These are phyloP conservation scores for Globisporangium viniferum DNA, from an alignment of 352 stramenopile species.

Conservation along the genomic window DNA sequence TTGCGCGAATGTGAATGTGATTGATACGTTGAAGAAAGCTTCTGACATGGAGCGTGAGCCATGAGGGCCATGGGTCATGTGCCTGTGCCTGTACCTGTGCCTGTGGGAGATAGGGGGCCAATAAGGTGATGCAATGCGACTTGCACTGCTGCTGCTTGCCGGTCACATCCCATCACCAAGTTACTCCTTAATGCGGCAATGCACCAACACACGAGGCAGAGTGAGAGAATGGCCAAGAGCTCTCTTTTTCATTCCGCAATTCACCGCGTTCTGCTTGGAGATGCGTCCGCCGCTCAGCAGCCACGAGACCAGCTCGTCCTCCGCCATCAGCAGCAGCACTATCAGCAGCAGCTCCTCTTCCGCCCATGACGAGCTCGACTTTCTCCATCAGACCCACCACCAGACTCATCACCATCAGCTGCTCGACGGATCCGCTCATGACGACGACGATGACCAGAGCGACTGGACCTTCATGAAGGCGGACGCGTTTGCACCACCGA, in stretches of 20 bases:
- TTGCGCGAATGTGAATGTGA: not conserved
- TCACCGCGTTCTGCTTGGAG: constrained; percentile 13
- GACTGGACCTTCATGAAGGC: constrained; percentile 19
- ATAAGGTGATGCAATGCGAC: not conserved
- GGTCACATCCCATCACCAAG: not conserved
- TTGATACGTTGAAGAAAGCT: constrained; percentile 7
- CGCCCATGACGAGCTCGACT: constrained; percentile 9
- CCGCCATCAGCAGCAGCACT: constrained; percentile 3
- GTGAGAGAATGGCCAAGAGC: not conserved
- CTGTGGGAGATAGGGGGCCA: not conserved
- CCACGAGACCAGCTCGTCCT: constrained; percentile 18
- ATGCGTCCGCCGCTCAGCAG: constrained; percentile 6
- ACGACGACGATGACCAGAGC: constrained; percentile 11
- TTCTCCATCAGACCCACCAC: constrained; percentile 3
- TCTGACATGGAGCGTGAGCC: not conserved
- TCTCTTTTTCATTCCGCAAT: constrained; percentile 13
- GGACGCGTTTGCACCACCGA: constrained; percentile 3
- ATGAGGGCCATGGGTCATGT: too few relatives aligned
- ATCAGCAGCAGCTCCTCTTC: not conserved
- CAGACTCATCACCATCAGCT: constrained; percentile 8
- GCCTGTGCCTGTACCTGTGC: not conserved
- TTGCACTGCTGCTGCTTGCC: not conserved
- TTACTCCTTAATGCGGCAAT: not conserved
- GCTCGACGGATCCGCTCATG: not conserved
- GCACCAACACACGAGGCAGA: not conserved